Conservation (phyloP, 2,329 filamentous ascomycete species). For the Ophiognomonia clavigignenti-juglandacearum region DNA sequence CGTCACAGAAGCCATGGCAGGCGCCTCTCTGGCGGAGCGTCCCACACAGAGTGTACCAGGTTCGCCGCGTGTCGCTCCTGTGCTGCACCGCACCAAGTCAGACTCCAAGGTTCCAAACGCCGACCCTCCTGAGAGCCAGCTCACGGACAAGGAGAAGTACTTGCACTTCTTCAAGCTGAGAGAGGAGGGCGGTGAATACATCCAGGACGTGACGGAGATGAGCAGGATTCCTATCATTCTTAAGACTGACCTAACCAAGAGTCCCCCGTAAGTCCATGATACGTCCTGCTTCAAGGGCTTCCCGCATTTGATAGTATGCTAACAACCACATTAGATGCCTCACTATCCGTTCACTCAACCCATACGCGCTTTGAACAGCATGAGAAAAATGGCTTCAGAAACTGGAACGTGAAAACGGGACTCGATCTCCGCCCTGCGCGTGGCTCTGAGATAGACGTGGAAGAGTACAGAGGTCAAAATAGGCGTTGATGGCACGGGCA, state of each 20-base stretch:
- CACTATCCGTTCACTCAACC: slow-evolving; percentile 79
- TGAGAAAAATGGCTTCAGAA: neutral
- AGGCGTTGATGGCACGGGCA: neutral
- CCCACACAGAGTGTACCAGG: slow-evolving; percentile 94
- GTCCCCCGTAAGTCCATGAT: slow-evolving; percentile 80
- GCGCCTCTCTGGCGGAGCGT: slow-evolving; percentile 82
- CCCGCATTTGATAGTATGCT: slow-evolving; percentile 25
- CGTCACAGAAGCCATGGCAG: slow-evolving; percentile 84
- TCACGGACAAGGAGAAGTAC: slow-evolving; percentile 96
- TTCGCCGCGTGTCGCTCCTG: slow-evolving; percentile 74
- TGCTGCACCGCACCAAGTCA: slow-evolving; percentile 82
- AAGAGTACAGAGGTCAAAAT: neutral
- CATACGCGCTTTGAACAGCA: slow-evolving; percentile 57
- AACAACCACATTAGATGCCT: slow-evolving; percentile 53
- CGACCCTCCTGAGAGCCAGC: slow-evolving; percentile 71
- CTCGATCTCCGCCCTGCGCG: no score
- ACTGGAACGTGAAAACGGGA: no score
- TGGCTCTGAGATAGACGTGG: no score
- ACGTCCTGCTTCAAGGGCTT: no score
- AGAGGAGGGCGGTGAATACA: slow-evolving; percentile 91
- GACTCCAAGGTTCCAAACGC: slow-evolving; percentile 82
- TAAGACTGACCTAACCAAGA: slow-evolving; percentile 98
- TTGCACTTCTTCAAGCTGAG: slow-evolving; percentile 82
- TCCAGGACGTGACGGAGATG: slow-evolving; percentile 98
- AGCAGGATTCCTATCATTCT: slow-evolving; percentile 94